These are phyloP conservation scores for Ogataea trehalophila DNA, from an alignment of 805 yeast genomes.

Conservation along the genomic window DNA sequence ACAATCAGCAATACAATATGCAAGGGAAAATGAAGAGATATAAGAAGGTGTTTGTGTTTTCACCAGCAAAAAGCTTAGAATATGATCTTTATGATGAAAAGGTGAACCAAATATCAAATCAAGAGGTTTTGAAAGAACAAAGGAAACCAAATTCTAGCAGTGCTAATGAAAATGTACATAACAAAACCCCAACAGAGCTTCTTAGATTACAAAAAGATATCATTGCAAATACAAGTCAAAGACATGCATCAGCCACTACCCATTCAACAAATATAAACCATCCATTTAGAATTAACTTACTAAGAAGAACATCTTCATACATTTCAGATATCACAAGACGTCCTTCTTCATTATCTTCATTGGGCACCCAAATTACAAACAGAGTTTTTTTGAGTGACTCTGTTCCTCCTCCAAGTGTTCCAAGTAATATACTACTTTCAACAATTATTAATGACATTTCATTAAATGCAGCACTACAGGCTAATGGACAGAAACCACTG, in stretches of 20 bases:
- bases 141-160: too few relatives aligned
- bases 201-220: too few relatives aligned
- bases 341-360: too few relatives aligned
- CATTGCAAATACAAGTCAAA: too few relatives aligned
- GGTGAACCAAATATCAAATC: too few relatives aligned
- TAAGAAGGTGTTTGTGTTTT: slow-evolving; percentile 1
- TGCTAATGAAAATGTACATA: too few relatives aligned
- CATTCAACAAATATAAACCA: not conserved
- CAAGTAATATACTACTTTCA: slow-evolving; percentile 19
- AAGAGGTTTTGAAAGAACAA: too few relatives aligned
- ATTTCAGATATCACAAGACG: not conserved
- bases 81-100: not conserved
- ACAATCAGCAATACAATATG: not conserved
- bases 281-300: not conserved
- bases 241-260: not conserved
- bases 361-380: not conserved
- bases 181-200: too few relatives aligned
- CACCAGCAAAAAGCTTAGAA: not conserved
- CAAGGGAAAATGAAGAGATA: not conserved
- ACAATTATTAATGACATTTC: slow-evolving; percentile 34
- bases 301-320: not conserved
- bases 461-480: slow-evolving; percentile 34
- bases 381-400: not conserved
- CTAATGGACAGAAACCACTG: slow-evolving; percentile 26
- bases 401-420: not conserved